These are phyloP conservation scores for Spiraea crenata DNA, from an alignment of 331 rosid species.

Conservation along the genomic window DNA sequence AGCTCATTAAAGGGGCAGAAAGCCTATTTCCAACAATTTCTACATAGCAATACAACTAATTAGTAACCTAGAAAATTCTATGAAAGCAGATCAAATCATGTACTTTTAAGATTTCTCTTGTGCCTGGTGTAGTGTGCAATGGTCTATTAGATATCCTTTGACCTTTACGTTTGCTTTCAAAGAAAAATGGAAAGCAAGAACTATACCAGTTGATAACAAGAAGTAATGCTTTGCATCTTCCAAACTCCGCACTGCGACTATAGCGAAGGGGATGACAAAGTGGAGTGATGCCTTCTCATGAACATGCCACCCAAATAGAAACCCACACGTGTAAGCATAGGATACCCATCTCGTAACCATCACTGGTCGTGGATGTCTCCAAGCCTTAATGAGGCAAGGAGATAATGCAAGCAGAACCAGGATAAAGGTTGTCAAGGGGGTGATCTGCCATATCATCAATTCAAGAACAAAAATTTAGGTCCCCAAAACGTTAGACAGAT, in stretches of 20 bases:
- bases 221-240: constrained; percentile 79
- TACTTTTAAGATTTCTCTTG: no score
- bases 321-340: constrained; percentile 89
- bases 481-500: constrained; percentile 5
- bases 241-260: constrained; percentile 56
- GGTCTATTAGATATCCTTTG: no score
- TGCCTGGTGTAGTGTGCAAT: no score
- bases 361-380: constrained; percentile 76
- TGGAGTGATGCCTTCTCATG: constrained; percentile 93
- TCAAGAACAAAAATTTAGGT: constrained; percentile 24
- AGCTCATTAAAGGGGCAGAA: no score
- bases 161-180: no score
- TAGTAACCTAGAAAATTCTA: no score
- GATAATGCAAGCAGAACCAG: constrained; percentile 79
- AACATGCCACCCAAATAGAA: constrained; percentile 95
- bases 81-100: no score
- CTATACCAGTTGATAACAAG: constrained; percentile 73
- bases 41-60: no score
- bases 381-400: constrained; percentile 83
- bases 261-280: constrained; percentile 78
- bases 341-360: constrained; percentile 80
- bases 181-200: not conserved
- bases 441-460: constrained; percentile 57
- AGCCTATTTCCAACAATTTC: no score
- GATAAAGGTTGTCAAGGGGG: constrained; percentile 58